Evolutionary conservation across 768 basidiomycete genomes (phyloP), one percentile per base, ranked within the genome.

Genomic region (Mycena haematopus): DNA sequence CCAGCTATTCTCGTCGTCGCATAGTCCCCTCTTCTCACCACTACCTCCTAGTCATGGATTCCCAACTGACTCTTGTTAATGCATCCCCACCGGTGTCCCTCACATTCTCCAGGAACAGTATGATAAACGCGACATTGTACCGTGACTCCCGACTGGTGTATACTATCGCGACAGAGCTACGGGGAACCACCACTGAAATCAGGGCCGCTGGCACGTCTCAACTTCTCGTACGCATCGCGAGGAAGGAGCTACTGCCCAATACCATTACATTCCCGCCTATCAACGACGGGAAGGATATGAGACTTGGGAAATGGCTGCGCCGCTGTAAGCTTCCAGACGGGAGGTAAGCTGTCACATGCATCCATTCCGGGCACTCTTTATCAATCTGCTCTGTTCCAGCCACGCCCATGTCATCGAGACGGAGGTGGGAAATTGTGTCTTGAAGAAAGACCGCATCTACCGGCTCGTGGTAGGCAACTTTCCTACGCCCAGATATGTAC

Each of bases 1-100:
- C n/a, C n/a, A n/a, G n/a, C n/a, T n/a, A n/a, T n/a, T n/a, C n/a
- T n/a, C n/a, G n/a, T n/a, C n/a, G n/a, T n/a, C n/a, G n/a, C n/a
- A n/a, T n/a, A n/a, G n/a, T n/a, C n/a, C n/a, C n/a, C n/a, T n/a
- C n/a, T n/a, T n/a, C n/a, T n/a, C n/a, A 31, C 29, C 29, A 36
- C 35, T 10, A 36, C 13, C n/a, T 19, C 33, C 33, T 8, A 1
- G 6, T 11, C 44, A 64, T 64, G 63, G 63, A 64, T 13, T 64
- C 64, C 7, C 64, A 65, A 50, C 56, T 65, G 45, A 61, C 65
- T 14, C 65, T 65, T 27, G 60, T 65, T 46, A 53, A 58, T 14
- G 31, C 49, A 25, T 15, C 56, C 0, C 60, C 60, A 8, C 61
- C 61, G 4, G 22, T 60, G 1, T 40, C 1, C 11, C 58, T 66